A percentile compares a stretch with the other conserved stretches of the same genome.
Conservation (phyloP, 1,139 yeast species). For the Geotrichum australiense region DNA sequence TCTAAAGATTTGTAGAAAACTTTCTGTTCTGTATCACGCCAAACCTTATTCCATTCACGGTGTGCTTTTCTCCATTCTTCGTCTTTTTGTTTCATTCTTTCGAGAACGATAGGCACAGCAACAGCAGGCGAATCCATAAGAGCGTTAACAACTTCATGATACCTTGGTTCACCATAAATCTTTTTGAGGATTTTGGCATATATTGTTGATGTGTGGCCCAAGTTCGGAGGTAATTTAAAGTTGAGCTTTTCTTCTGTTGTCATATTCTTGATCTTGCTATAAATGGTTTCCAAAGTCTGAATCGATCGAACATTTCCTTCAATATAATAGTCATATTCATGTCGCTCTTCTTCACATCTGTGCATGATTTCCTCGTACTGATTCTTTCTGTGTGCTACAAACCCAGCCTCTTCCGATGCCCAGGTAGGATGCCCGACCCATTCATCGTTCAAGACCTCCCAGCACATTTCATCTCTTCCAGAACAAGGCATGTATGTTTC, state of each 20-base stretch:
- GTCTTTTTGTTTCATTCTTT: conserved; percentile 91
- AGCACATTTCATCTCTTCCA: conserved; percentile 97
- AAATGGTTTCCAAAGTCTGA: conserved; percentile 91
- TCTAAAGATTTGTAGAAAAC: conserved; percentile 90
- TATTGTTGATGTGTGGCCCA: conserved; percentile 81
- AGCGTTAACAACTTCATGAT: conserved; percentile 93
- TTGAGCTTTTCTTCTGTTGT: conserved; percentile 77
- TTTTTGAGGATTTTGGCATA: conserved; percentile 90
- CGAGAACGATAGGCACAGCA: conserved; percentile 88
- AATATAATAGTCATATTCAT: conserved; percentile 92
- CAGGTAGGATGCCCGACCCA: conserved; percentile 99
- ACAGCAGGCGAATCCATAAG: conserved; percentile 90
- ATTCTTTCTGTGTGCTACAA: conserved; percentile 94
- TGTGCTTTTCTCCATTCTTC: conserved; percentile 99
- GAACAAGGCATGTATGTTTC: conserved; percentile 97
- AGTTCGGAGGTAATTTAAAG: conserved; percentile 85
- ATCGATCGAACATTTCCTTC: conserved; percentile 92
- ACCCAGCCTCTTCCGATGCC: conserved; percentile 99
- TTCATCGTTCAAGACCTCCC: conserved; percentile 97
- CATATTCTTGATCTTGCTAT: conserved; percentile 92
- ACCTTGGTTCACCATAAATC: conserved; percentile 89
- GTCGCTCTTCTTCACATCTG: conserved; percentile 95
- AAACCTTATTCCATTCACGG: conserved; percentile 97
- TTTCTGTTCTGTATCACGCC: conserved; percentile 97
- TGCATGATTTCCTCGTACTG: conserved; percentile 94